These are phyloP conservation scores for Blastobotrys peoriensis DNA, from an alignment of 805 yeast genomes.

Conservation along the genomic window DNA sequence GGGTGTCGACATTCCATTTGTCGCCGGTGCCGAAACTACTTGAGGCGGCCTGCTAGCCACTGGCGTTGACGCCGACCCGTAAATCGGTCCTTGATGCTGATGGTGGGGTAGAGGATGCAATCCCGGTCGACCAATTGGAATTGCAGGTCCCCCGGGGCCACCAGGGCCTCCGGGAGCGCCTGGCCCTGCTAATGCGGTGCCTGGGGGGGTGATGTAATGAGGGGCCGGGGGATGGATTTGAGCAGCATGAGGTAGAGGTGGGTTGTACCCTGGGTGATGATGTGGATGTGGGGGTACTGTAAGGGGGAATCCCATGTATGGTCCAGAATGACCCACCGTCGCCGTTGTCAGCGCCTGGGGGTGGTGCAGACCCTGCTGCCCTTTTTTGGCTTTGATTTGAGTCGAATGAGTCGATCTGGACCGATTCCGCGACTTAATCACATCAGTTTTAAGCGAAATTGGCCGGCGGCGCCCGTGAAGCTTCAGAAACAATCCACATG, in stretches of 20 bases:
- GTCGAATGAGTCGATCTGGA: constrained; percentile 7
- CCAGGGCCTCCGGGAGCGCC: no score
- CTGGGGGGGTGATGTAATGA: constrained; percentile 3
- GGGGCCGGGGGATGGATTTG: constrained; percentile 13
- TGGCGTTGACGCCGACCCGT: no score
- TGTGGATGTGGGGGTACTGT: constrained; percentile 6
- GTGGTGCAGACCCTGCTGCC: neutral
- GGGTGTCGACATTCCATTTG: neutral
- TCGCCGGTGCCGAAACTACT: neutral
- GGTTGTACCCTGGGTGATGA: constrained; percentile 6
- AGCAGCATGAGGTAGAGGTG: constrained; percentile 13
- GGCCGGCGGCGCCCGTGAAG: constrained; percentile 93
- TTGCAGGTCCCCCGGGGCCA: no score
- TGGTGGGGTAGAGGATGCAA: no score
- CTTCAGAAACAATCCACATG: constrained; percentile 85
- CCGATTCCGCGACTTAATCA: constrained; percentile 76
- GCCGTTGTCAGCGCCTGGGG: neutral
- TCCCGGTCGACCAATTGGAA: no score
- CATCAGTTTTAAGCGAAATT: constrained; percentile 84
- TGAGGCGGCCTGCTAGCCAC: no score
- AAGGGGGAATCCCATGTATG: constrained; percentile 2
- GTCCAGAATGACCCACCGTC: constrained; percentile 14
- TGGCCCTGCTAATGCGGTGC: constrained; percentile 4
- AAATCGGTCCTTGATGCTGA: no score
- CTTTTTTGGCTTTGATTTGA: constrained; percentile 2